These are phyloP conservation scores for Cryphonectria japonica DNA, from an alignment of 2,329 filamentous ascomycete genomes.

Conservation along the genomic window DNA sequence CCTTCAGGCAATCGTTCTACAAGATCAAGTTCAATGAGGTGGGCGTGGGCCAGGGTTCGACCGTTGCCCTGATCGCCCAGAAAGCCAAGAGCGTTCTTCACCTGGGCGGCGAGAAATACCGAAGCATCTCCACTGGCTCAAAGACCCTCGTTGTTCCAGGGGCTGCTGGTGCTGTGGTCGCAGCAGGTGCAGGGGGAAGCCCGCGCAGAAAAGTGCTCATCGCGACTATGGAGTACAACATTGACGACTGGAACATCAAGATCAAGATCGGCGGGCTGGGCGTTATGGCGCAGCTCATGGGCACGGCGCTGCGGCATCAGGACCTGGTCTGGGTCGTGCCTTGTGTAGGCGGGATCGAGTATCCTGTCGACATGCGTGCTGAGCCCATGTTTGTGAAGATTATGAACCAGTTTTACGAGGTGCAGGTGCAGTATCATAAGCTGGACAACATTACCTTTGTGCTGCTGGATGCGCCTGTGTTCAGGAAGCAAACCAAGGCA, in stretches of 20 bases:
- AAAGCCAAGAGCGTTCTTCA: slow-evolving; percentile 28
- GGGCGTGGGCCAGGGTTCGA: slow-evolving; percentile 25
- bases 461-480: slow-evolving; percentile 68
- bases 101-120: slow-evolving; percentile 41
- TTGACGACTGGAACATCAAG: slow-evolving; percentile 71
- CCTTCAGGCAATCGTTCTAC: slow-evolving; percentile 60
- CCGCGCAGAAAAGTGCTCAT: slow-evolving; percentile 35
- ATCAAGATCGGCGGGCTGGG: slow-evolving; percentile 73
- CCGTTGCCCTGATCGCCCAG: slow-evolving; percentile 32
- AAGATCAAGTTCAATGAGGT: slow-evolving; percentile 51
- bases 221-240: slow-evolving; percentile 63
- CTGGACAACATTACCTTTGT: slow-evolving; percentile 70
- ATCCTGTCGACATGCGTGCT: slow-evolving; percentile 61
- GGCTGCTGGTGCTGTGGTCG: slow-evolving; percentile 3
- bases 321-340: slow-evolving; percentile 68
- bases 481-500: slow-evolving; percentile 62
- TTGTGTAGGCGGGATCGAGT: slow-evolving; percentile 67
- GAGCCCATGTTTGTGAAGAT: slow-evolving; percentile 67
- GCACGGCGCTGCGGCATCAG: slow-evolving; percentile 65
- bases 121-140: slow-evolving; percentile 51
- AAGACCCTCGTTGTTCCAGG: slow-evolving; percentile 31
- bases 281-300: slow-evolving; percentile 73
- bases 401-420: slow-evolving; percentile 62
- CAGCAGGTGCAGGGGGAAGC: slow-evolving; percentile 25
- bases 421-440: slow-evolving; percentile 67